Conservation (phyloP, 305 asterid species). For the Lippia alba region DNA sequence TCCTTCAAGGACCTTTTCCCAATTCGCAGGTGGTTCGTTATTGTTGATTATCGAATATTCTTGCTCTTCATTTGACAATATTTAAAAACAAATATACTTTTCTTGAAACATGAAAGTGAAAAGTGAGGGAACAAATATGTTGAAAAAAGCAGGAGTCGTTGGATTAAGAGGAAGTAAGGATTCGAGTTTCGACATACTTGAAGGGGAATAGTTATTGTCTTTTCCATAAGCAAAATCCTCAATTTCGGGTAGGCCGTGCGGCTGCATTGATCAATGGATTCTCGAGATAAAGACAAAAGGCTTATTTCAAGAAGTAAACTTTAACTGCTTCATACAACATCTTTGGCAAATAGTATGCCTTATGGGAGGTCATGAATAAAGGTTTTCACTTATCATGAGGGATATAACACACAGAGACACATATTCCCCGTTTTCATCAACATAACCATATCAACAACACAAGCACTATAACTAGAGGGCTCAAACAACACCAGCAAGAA, state of each 20-base stretch:
- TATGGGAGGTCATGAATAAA: too few species aligned
- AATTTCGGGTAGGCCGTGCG: constrained; percentile 68
- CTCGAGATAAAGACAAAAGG: constrained; percentile 19
- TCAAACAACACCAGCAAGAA: neutral
- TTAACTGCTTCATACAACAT: neutral
- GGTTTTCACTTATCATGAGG: too few species aligned
- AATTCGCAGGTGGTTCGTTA: constrained; percentile 55
- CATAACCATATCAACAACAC: neutral
- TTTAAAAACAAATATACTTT: neutral
- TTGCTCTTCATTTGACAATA: neutral
- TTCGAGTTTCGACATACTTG: constrained; percentile 55
- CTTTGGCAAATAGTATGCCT: too few species aligned
- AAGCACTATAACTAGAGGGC: constrained; percentile 1
- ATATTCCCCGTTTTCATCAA: neutral
- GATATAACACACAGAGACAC: neutral
- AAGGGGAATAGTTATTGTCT: constrained; percentile 37
- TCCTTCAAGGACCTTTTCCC: constrained; percentile 85
- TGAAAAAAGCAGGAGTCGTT: neutral
- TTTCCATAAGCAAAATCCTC: constrained; percentile 86
- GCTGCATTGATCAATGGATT: constrained; percentile 47
- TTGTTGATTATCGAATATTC: neutral
- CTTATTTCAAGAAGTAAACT: constrained; percentile 6
- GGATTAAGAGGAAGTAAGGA: too few species aligned
- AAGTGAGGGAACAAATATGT: neutral
- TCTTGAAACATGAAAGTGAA: constrained; percentile 7